A percentile compares a stretch with the other conserved stretches of the same genome.
phyloP scores from a whole-genome alignment of 2,329 filamentous ascomycete species.

The Chrysosphaeria jannelii region DNA sequence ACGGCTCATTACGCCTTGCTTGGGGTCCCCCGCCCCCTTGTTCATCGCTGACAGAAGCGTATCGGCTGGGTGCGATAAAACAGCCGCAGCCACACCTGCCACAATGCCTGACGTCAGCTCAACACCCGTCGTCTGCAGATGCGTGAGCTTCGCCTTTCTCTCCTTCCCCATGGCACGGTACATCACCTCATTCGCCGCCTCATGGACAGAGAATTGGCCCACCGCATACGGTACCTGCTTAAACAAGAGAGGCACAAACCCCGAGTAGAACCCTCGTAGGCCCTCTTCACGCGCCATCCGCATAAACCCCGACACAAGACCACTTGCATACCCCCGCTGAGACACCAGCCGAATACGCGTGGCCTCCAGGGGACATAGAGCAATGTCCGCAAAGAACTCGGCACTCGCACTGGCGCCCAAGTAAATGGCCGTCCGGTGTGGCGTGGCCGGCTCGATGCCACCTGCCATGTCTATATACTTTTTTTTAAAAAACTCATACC shows the following conservation, averaged over 20 bases:
- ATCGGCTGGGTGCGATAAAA: conserved; percentile 74
- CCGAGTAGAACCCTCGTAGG: conserved; percentile 64
- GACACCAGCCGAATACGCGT: conserved; percentile 54
- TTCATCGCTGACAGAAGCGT: conserved; percentile 24
- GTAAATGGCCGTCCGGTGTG: conserved; percentile 29
- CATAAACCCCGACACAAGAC: conserved; percentile 38
- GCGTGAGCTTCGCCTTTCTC: conserved; percentile 34
- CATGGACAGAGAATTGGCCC: conserved; percentile 81
- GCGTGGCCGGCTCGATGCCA: conserved; percentile 14
- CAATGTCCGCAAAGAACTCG: conserved; percentile 46
- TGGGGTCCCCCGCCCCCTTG: conserved; percentile 19
- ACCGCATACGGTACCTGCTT: conserved; percentile 87
- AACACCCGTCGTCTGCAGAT: conserved; percentile 45
- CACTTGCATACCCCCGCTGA: conserved; percentile 45
- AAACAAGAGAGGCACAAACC: conserved; percentile 62
- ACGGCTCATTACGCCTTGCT: conserved; percentile 16
- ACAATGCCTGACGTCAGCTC: conserved; percentile 68
- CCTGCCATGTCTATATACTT: conserved; percentile 43
- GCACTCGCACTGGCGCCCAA: conserved; percentile 38
- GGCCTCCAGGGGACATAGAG: conserved; percentile 73
- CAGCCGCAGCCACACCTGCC: conserved; percentile 64
- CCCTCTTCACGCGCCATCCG: conserved; percentile 53
- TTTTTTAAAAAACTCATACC: conserved; percentile 89
- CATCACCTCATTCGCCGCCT: conserved; percentile 55
- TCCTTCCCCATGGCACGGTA: conserved; percentile 35